phyloP scores from a whole-genome alignment of 2,329 filamentous ascomycete genomes.

The Coniochaeta sp. region DNA sequence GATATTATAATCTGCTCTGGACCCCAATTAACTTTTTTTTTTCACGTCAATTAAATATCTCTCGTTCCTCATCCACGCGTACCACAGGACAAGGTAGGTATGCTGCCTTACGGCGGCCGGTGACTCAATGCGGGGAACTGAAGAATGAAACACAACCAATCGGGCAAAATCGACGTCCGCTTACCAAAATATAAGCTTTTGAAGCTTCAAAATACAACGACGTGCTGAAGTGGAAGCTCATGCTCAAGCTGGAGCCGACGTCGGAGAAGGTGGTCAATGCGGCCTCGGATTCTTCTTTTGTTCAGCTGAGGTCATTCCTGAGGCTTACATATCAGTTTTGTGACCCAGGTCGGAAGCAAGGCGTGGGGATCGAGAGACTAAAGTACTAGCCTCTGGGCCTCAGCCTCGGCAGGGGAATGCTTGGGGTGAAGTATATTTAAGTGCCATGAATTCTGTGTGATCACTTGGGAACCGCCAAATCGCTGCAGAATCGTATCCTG shows the following conservation, averaged over 20 bases:
- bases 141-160: background rate
- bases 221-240: background rate
- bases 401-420: background rate
- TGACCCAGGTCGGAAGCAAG: background rate
- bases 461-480: no score
- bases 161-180: background rate
- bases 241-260: background rate
- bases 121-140: background rate
- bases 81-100: no score
- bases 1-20: background rate
- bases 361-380: background rate
- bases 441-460: background rate
- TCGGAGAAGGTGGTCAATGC: background rate
- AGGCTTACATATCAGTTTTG: background rate
- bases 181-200: background rate
- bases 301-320: background rate
- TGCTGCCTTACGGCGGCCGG: background rate
- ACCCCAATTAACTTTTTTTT: background rate
- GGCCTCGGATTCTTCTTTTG: background rate
- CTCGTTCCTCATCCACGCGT: background rate
- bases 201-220: background rate
- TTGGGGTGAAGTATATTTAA: background rate
- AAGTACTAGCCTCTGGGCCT: background rate
- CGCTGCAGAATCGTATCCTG: no score
- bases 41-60: background rate